Conservation (phyloP, 2,329 filamentous ascomycete species). For the Sporothrix brunneoviolacea region DNA sequence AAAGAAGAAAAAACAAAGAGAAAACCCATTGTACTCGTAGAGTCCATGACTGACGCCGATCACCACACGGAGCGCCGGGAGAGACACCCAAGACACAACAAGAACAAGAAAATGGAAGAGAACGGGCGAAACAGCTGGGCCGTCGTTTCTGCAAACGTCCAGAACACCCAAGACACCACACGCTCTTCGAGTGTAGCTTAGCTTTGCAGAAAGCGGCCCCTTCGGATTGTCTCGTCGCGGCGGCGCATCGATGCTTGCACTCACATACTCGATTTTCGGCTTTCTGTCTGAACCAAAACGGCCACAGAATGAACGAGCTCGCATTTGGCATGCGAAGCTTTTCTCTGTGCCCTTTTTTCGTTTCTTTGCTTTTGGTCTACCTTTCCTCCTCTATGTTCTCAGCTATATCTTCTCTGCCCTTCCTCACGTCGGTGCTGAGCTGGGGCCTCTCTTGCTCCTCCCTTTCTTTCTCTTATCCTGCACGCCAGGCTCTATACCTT, state of each 20-base stretch:
- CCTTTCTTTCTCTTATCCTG: not conserved
- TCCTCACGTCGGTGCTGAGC: not conserved
- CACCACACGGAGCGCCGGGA: not conserved
- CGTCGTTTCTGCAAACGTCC: conserved; percentile 6
- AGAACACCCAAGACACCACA: too few species aligned
- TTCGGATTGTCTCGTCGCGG: too few species aligned
- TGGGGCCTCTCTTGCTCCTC: not conserved
- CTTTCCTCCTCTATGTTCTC: not conserved
- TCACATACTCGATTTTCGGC: too few species aligned
- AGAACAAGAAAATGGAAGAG: not conserved
- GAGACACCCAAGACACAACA: not conserved
- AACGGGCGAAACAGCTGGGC: not conserved
- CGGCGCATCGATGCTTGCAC: too few species aligned
- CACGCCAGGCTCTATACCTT: too few species aligned
- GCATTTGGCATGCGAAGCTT: not conserved
- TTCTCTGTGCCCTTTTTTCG: not conserved
- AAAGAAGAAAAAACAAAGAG: too few species aligned
- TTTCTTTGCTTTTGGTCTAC: not conserved
- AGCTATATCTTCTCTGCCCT: not conserved
- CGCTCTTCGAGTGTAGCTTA: too few species aligned
- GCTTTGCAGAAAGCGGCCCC: too few species aligned
- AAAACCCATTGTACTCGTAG: too few species aligned
- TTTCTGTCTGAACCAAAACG: too few species aligned
- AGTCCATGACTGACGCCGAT: too few species aligned
- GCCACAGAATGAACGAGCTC: not conserved